These are phyloP conservation scores for Theobroma grandiflorum DNA, from an alignment of 441 rosid genomes.

Conservation along the genomic window DNA sequence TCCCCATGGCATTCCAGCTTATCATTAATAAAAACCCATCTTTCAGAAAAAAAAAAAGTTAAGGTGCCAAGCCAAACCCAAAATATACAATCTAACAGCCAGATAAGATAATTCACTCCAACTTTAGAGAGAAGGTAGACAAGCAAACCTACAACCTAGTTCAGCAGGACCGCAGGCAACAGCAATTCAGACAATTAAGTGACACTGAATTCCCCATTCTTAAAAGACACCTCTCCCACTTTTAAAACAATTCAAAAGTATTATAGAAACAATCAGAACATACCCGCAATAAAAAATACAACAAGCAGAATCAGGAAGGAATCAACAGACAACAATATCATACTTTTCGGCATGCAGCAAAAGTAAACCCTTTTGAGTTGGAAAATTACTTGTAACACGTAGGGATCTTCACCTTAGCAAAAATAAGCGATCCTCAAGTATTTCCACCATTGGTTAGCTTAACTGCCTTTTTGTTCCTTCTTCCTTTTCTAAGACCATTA, in stretches of 20 bases:
- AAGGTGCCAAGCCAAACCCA: neutral
- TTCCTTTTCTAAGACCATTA: neutral
- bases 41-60: neutral
- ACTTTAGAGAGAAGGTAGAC: neutral
- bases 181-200: neutral
- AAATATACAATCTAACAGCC: neutral
- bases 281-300: neutral
- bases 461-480: neutral
- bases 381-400: neutral
- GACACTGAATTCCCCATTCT: slow-evolving; percentile 1
- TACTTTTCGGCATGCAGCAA: neutral
- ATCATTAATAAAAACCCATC: too few species aligned
- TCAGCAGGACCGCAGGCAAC: neutral
- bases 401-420: neutral
- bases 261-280: neutral
- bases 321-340: neutral
- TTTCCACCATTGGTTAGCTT: neutral
- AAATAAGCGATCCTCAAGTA: neutral
- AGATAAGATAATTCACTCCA: neutral
- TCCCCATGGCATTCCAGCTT: too few species aligned
- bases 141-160: neutral
- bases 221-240: neutral
- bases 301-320: neutral
- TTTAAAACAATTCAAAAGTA: neutral
- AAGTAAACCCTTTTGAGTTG: neutral